A percentile compares a stretch with the other conserved stretches of the same genome.
These are phyloP conservation scores for Rhytidhysteron rufulum DNA, from an alignment of 2,329 filamentous ascomycete genomes.

Conservation along the genomic window DNA sequence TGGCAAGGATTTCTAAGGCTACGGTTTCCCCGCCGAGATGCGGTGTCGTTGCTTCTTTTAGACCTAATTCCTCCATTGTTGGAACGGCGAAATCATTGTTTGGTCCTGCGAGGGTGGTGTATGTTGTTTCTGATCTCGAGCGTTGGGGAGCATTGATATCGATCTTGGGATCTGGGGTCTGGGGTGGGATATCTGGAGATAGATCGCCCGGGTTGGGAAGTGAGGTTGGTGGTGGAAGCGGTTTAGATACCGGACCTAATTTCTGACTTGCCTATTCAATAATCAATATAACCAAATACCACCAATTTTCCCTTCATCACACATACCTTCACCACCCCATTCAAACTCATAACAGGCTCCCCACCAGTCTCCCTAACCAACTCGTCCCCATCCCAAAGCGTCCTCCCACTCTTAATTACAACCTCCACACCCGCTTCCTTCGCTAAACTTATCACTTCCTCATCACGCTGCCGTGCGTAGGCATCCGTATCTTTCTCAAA, in stretches of 20 bases:
- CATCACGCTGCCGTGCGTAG: slow-evolving; percentile 64
- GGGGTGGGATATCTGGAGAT: slow-evolving; percentile 56
- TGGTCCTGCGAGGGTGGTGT: slow-evolving; percentile 61
- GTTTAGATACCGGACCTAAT: slow-evolving; percentile 58
- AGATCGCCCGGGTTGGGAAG: slow-evolving; percentile 65
- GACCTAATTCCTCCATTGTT: slow-evolving; percentile 65
- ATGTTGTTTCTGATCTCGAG: slow-evolving; percentile 53
- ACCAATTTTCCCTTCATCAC: background rate
- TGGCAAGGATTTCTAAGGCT: slow-evolving; percentile 56
- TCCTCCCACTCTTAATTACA: slow-evolving; percentile 61
- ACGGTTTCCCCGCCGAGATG: slow-evolving; percentile 68
- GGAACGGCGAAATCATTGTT: slow-evolving; percentile 67
- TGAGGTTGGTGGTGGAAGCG: slow-evolving; percentile 55
- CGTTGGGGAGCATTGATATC: slow-evolving; percentile 61
- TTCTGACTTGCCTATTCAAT: slow-evolving; percentile 51
- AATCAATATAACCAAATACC: background rate
- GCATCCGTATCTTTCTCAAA: slow-evolving; percentile 77
- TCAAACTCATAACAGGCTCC: slow-evolving; percentile 72
- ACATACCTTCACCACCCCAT: slow-evolving; percentile 54
- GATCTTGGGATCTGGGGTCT: slow-evolving; percentile 46
- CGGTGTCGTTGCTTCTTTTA: slow-evolving; percentile 58
- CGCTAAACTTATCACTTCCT: slow-evolving; percentile 56
- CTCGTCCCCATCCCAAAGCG: slow-evolving; percentile 70
- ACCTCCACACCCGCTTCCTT: slow-evolving; percentile 64
- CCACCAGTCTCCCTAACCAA: slow-evolving; percentile 62